Conservation (phyloP, 2,329 filamentous ascomycete genomes). For the Penicillium sp. region DNA sequence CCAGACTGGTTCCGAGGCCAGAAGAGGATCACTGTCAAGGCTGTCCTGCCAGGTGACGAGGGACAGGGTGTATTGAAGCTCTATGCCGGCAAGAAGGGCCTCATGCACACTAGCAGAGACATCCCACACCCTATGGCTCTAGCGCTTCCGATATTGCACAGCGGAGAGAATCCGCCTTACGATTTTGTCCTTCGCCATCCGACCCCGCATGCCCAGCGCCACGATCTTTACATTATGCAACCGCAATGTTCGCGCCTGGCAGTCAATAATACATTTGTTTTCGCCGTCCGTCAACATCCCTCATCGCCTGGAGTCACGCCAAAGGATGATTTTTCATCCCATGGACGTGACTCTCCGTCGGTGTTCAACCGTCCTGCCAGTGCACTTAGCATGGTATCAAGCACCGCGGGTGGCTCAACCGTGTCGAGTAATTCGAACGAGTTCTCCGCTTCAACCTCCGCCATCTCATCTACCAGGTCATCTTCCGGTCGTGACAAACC, state of each 20-base stretch:
- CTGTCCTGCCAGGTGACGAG: conserved; percentile 85
- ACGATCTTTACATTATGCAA: conserved; percentile 95
- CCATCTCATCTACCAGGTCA: conserved; percentile 52
- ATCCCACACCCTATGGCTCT: conserved; percentile 91
- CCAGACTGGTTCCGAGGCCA: conserved; percentile 84
- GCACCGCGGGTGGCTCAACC: conserved; percentile 52
- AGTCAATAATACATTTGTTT: conserved; percentile 96
- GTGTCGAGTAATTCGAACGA: conserved; percentile 46
- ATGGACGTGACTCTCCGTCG: conserved; percentile 51
- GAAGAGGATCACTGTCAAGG: conserved; percentile 93
- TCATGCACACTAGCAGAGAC: conserved; percentile 97
- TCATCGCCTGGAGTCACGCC: conserved; percentile 53
- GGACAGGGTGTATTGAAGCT: conserved; percentile 83
- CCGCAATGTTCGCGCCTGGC: conserved; percentile 87
- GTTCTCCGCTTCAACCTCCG: conserved; percentile 47
- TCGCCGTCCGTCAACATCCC: conserved; percentile 89
- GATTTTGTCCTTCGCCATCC: conserved; percentile 92
- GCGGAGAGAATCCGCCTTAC: conserved; percentile 88
- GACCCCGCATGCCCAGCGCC: conserved; percentile 93
- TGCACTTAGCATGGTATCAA: conserved; percentile 61
- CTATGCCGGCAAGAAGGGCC: conserved; percentile 87
- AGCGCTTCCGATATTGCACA: conserved; percentile 84
- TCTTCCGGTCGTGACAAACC: conserved; percentile 62
- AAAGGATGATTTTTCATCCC: conserved; percentile 32
- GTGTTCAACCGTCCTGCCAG: conserved; percentile 55